Evolutionary conservation across 352 stramenopile genomes (phyloP).

Genomic region (Pythium volutum): DNA sequence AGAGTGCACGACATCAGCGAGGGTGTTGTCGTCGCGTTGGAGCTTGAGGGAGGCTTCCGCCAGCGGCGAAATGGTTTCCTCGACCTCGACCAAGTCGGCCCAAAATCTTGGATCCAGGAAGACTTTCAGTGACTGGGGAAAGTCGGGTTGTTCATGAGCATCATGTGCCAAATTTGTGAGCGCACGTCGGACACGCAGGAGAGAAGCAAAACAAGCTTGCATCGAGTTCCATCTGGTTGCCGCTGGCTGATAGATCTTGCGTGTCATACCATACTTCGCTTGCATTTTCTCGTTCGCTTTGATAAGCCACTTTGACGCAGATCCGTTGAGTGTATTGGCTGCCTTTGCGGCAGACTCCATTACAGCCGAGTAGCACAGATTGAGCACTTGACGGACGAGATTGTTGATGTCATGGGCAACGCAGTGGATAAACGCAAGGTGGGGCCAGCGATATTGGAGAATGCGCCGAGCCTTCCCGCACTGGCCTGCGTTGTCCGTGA

Average conservation of each 20-base stretch:
- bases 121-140: neutral
- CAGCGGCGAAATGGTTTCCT: neutral
- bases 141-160: neutral
- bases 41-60: neutral
- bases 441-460: neutral
- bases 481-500: neutral
- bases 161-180: neutral
- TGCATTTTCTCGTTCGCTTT: neutral
- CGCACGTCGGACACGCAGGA: neutral
- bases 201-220: conserved; percentile 2
- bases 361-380: neutral
- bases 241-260: neutral
- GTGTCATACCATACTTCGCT: neutral
- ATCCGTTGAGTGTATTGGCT: neutral
- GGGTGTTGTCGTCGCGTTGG: neutral
- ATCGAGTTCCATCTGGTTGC: neutral
- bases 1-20: neutral
- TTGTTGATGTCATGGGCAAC: conserved; percentile 5
- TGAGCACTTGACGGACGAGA: neutral
- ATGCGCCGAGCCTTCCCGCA: neutral
- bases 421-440: neutral
- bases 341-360: neutral
- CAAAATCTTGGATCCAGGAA: neutral
- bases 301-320: neutral
- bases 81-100: neutral